Evolutionary conservation across 2,329 filamentous ascomycete species (phyloP).

Genomic region (Stemphylium lycopersici): DNA sequence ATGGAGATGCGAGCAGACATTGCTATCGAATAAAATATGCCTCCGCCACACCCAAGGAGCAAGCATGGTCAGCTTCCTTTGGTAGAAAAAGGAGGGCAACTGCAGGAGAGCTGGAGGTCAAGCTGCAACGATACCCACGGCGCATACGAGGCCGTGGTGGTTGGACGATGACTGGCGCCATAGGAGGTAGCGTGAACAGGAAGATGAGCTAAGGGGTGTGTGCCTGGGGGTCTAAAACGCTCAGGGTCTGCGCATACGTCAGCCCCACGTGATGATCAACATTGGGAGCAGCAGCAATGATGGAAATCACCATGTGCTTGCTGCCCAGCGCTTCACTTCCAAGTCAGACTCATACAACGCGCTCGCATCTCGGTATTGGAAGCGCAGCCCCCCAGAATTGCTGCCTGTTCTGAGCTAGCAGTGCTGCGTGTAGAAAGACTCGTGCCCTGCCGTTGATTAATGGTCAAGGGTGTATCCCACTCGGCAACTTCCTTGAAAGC

Average conservation of each 20-base stretch:
- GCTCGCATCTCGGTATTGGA: neutral
- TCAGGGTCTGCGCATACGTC: slow-evolving; percentile 16
- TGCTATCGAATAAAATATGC: neutral
- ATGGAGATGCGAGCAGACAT: neutral
- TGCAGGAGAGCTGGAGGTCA: neutral
- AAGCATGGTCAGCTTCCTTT: neutral
- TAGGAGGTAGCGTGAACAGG: slow-evolving; percentile 2
- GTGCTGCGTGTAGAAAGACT: neutral
- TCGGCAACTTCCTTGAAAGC: slow-evolving; percentile 14
- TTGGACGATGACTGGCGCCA: slow-evolving; percentile 4
- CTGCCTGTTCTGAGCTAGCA: neutral
- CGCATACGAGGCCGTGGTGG: neutral
- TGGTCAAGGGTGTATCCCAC: slow-evolving; percentile 21
- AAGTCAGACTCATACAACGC: neutral
- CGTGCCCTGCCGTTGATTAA: neutral
- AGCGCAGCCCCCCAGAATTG: neutral
- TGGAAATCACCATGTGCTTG: slow-evolving; percentile 1
- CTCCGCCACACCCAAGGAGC: neutral
- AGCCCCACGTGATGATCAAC: slow-evolving; percentile 16
- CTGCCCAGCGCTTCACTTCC: neutral
- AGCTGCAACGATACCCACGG: neutral
- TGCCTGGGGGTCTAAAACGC: slow-evolving; percentile 8
- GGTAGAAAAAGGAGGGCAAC: neutral
- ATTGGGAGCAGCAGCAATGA: slow-evolving; percentile 3
- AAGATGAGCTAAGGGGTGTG: slow-evolving; percentile 6